Evolutionary conservation across 2,329 filamentous ascomycete genomes (phyloP).

Genomic region (Penicillium olsonii): DNA sequence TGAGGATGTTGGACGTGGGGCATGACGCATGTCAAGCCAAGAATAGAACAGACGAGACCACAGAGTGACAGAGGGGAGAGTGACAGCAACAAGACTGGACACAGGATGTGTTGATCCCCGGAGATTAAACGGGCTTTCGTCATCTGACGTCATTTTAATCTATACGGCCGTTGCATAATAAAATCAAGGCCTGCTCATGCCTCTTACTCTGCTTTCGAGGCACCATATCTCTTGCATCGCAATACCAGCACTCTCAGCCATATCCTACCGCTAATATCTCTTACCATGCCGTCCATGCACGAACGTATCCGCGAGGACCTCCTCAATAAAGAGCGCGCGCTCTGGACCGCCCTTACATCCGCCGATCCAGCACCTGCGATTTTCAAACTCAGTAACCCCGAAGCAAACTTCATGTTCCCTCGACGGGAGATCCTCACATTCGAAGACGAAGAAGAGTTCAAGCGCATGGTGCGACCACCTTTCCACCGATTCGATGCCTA

Average conservation of each 20-base stretch:
- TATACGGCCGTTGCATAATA: constrained; percentile 5
- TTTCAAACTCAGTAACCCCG: constrained; percentile 32
- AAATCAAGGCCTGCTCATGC: constrained; percentile 3
- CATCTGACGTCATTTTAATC: constrained; percentile 24
- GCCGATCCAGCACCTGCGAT: constrained; percentile 38
- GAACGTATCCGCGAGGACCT: constrained; percentile 40
- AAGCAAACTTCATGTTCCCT: constrained; percentile 38
- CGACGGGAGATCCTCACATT: constrained; percentile 34
- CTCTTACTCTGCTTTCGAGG: background rate
- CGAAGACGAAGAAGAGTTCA: constrained; percentile 27
- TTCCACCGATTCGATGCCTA: constrained; percentile 40
- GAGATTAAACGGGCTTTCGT: constrained; percentile 11
- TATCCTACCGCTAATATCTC: background rate
- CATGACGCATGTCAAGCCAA: constrained; percentile 22
- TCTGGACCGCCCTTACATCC: constrained; percentile 41
- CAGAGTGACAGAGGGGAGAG: background rate
- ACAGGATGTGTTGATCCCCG: constrained; percentile 12
- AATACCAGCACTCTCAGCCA: background rate
- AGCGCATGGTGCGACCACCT: constrained; percentile 29
- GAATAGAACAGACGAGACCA: constrained; percentile 1
- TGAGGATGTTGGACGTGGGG: constrained; percentile 13
- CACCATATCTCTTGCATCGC: background rate
- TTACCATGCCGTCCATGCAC: constrained; percentile 37
- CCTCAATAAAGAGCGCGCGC: constrained; percentile 35
- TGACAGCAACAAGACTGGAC: constrained; percentile 5